Evolutionary conservation across 805 yeast genomes (phyloP), one percentile per base, ranked within the genome.

Genomic region (Priceomyces medius): DNA sequence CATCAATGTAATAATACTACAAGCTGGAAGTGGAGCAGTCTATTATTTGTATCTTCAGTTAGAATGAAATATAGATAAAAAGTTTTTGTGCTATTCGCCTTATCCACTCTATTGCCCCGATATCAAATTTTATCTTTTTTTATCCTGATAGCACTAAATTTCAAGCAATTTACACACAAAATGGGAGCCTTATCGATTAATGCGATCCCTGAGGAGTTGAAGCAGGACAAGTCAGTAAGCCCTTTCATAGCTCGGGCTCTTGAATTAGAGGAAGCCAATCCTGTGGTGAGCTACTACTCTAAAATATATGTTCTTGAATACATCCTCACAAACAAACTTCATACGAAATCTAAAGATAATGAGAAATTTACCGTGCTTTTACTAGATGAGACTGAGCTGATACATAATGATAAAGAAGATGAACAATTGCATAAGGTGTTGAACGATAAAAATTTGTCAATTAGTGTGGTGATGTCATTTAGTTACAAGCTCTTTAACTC

Each of bases 221-320:
- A 51, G 41, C 16, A 52, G 5, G 51, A 59, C 35, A 69, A 69
- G 48, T 46, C 56, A 2, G 64, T 79, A 27, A 61, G 71, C 0
- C 75, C 81, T 0, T 80, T 58, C 47, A 59, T 81, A 13, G 61
- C 68, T 5, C 71, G 90, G 6, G 70, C 88, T 16, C 60, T 58
- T 7, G 96, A 88, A 50, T 53, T 87, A 31, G 69, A 63, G 14
- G 44, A 51, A 0, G 73, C 71, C 7, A 83, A 86, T 46, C 89
- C 95, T 0, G 64, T 83, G 8, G 75, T 88, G 20, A 70, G 91
- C 4, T 88, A 87, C 61, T 85, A 77, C 60, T 85, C 93, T 61
- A 73, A 71, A 59, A 50, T 49, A 37, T 83, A 84, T 55, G 86
- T 89, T 0, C 82, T 86, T 2, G 91, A 90, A 59, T 70, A 78